Evolutionary conservation across 495 filamentous ascomycete genomes (phyloP), one percentile per base, ranked within the genome.

Genomic region (Bacidia gigantensis): DNA sequence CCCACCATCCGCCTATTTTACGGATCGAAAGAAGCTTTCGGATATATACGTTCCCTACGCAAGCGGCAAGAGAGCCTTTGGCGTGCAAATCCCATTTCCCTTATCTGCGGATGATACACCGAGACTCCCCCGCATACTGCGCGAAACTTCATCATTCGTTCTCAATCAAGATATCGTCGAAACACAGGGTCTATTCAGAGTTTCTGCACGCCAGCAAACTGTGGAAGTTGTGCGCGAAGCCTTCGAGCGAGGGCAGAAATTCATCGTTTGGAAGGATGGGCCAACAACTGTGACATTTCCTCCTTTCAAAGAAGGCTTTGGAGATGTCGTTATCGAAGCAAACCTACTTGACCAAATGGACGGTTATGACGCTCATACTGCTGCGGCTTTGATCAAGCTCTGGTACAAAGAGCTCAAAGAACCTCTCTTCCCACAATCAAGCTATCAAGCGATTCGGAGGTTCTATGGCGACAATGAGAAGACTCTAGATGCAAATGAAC

Each of bases 321-420:
- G 56, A 22, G 39, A 62, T 26, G 50, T 57, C 11, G 48, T 50
- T 38, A 53, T 70, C 7, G 62, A 65, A 10, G n/a, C 26, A 7
- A 35, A 21, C 1, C 70, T 73, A 43, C 50, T 72, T 26, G 67
- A 72, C 11, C 65, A 62, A 21, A 65, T 60, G 53, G 68, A 75
- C 26, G 70, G 74, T 22, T 79, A 73, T 55, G 66, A 70, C 3
- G 72, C 73, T 10, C 68, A 71, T 51, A 65, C 69, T 25, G 74
- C 73, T 3, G 72, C 75, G 2, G 69, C 61, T 12, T 46, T 79
- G 26, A 72, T 79, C 57, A 79, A 79, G 57, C 35, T 68, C 5
- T 79, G 77, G 71, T 79, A 79, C 53, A 64, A 72, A 11, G 72
- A 72, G 46, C 68, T 79, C 0, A 67, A 67, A 12, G 66, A 72